These are phyloP conservation scores for Kondoa malvinella DNA, from an alignment of 768 basidiomycete species.

Conservation along the genomic window DNA sequence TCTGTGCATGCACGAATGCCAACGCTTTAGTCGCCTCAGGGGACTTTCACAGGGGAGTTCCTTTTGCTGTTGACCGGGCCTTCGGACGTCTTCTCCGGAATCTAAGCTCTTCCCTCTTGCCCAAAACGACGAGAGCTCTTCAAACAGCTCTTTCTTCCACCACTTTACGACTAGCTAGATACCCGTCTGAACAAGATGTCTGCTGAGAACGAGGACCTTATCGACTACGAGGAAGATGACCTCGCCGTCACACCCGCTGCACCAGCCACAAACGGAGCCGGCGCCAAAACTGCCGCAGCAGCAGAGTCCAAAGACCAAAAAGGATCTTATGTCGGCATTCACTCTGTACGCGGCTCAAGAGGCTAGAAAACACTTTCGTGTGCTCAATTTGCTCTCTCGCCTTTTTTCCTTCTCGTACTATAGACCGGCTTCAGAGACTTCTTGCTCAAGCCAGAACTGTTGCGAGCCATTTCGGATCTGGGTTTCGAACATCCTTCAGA, in stretches of 20 bases:
- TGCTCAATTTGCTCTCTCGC: no score
- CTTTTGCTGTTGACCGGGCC: no score
- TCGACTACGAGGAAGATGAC: conserved; percentile 67
- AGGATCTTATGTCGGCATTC: conserved; percentile 88
- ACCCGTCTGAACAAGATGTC: background rate
- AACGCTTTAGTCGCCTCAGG: no score
- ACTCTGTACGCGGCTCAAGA: conserved; percentile 39
- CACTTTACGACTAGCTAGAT: background rate
- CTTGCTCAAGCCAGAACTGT: conserved; percentile 86
- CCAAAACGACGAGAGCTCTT: no score
- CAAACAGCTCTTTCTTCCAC: no score
- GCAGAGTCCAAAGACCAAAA: conserved; percentile 27
- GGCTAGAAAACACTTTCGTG: no score
- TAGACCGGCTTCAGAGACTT: conserved; percentile 93
- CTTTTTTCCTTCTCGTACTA: background rate
- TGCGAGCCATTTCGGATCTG: conserved; percentile 95
- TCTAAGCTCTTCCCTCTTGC: no score
- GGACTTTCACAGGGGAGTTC: no score
- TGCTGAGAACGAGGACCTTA: conserved; percentile 6
- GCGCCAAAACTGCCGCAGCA: background rate
- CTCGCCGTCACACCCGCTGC: conserved; percentile 12
- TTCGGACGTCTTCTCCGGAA: no score
- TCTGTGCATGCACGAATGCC: background rate
- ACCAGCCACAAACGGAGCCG: conserved; percentile 10
- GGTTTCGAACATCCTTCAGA: conserved; percentile 99